These are phyloP conservation scores for Colletotrichum kahawae DNA, from an alignment of 2,329 filamentous ascomycete species.

Conservation along the genomic window DNA sequence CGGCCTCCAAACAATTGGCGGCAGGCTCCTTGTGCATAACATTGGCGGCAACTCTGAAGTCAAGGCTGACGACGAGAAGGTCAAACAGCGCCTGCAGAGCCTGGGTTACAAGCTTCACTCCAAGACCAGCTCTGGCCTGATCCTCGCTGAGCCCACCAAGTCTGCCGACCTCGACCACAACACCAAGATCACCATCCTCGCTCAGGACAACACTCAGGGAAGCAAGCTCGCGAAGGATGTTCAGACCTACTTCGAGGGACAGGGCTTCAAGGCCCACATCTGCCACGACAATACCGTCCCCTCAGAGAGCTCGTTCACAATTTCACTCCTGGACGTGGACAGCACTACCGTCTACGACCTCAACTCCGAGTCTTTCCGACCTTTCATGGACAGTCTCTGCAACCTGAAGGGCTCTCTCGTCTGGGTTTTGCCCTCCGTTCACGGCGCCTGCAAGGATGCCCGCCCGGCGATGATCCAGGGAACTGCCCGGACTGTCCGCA, in stretches of 20 bases:
- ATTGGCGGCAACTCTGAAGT: background rate
- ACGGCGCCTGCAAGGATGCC: conserved; percentile 30
- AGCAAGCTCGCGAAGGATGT: background rate
- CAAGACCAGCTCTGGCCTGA: background rate
- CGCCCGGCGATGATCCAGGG: conserved; percentile 33
- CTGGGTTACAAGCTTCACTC: background rate
- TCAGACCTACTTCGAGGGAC: background rate
- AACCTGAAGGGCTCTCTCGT: conserved; percentile 24
- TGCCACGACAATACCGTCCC: background rate
- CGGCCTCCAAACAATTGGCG: background rate
- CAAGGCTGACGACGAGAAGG: background rate
- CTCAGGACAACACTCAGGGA: background rate
- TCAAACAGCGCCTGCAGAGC: background rate
- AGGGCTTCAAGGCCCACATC: background rate
- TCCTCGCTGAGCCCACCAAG: background rate
- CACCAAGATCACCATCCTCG: background rate
- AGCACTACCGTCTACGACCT: conserved; percentile 29
- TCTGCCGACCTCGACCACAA: background rate
- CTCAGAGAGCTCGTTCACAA: background rate
- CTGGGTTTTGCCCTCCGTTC: conserved; percentile 34
- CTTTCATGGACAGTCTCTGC: conserved; percentile 11
- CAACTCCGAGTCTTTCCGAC: conserved; percentile 16
- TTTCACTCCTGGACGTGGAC: conserved; percentile 31
- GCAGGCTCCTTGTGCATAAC: background rate
- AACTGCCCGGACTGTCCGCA: conserved; percentile 30